phyloP scores from a whole-genome alignment of 495 filamentous ascomycete genomes.

The Penicillium verhagenii region DNA sequence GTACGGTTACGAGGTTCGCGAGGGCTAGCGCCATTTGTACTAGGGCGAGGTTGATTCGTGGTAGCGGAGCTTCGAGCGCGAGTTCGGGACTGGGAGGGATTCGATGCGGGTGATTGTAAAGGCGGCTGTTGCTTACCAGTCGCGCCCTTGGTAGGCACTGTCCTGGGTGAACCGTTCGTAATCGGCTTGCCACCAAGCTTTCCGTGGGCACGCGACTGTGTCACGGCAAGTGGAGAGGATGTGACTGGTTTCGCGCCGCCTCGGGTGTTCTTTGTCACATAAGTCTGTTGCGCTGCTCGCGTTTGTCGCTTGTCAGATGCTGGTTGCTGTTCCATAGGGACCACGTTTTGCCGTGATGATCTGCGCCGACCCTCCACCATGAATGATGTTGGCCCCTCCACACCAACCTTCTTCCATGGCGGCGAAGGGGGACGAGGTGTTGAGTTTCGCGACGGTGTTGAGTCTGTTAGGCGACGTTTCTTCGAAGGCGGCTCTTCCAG shows the following conservation, averaged over 20 bases:
- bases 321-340: conserved; percentile 69
- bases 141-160: conserved; percentile 20
- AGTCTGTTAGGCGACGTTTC: conserved; percentile 65
- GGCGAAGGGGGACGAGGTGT: conserved; percentile 64
- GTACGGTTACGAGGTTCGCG: conserved; percentile 26
- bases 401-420: conserved; percentile 89
- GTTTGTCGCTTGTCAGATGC: conserved; percentile 61
- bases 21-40: conserved; percentile 23
- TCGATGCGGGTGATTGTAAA: conserved; percentile 34
- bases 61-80: conserved; percentile 35
- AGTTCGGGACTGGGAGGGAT: conserved; percentile 26
- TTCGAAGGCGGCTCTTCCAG: conserved; percentile 64
- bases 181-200: conserved; percentile 32
- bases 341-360: conserved; percentile 76
- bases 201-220: conserved; percentile 35
- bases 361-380: conserved; percentile 78
- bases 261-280: conserved; percentile 24
- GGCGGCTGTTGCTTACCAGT: conserved; percentile 21
- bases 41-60: conserved; percentile 17
- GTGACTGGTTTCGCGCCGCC: conserved; percentile 25
- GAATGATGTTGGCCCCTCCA: conserved; percentile 84
- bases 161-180: conserved; percentile 36
- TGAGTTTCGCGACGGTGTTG: conserved; percentile 44
- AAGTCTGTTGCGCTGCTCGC: conserved; percentile 40
- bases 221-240: conserved; percentile 36